These are phyloP conservation scores for Colletotrichum shisoi DNA, from an alignment of 2,329 filamentous ascomycete genomes.

Conservation along the genomic window DNA sequence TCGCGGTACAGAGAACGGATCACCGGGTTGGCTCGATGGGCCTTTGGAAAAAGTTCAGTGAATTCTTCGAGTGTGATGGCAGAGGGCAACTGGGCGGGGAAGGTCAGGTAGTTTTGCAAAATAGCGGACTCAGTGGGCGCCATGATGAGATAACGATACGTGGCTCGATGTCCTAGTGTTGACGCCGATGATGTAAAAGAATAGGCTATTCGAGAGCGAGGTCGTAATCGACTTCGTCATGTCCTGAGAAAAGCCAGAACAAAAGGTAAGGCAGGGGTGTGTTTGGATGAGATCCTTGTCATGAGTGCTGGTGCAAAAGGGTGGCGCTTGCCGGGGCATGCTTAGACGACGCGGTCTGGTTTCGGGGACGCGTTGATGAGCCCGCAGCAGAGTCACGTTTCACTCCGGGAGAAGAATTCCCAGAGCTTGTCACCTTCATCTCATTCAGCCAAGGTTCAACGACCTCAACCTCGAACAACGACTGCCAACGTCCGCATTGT, in stretches of 20 bases:
- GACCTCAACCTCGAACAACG: neutral
- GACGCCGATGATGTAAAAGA: neutral
- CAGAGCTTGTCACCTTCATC: constrained; percentile 29
- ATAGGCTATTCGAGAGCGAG: neutral
- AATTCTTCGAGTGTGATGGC: constrained; percentile 79
- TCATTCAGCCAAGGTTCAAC: constrained; percentile 4
- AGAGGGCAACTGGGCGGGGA: constrained; percentile 76
- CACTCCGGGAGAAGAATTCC: constrained; percentile 24
- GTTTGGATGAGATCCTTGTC: neutral
- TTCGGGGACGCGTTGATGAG: constrained; percentile 36
- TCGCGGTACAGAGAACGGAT: constrained; percentile 79
- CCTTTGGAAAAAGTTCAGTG: constrained; percentile 75
- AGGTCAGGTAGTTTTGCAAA: constrained; percentile 78
- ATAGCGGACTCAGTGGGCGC: constrained; percentile 77
- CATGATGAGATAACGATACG: constrained; percentile 57
- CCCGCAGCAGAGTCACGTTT: constrained; percentile 33
- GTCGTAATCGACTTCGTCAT: neutral
- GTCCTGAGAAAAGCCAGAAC: constrained; percentile 41
- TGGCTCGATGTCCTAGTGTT: constrained; percentile 43
- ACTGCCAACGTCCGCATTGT: neutral
- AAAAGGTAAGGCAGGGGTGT: constrained; percentile 46
- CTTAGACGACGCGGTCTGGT: constrained; percentile 26
- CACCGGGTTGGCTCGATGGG: constrained; percentile 70
- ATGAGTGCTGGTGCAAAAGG: neutral
- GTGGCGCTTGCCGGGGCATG: constrained; percentile 16